Percentiles rank a stretch among this genome's conserved stretches.
Evolutionary conservation across 1,284 basidiomycete species (phyloP).

Genomic region (Papiliotrema terrestris): DNA sequence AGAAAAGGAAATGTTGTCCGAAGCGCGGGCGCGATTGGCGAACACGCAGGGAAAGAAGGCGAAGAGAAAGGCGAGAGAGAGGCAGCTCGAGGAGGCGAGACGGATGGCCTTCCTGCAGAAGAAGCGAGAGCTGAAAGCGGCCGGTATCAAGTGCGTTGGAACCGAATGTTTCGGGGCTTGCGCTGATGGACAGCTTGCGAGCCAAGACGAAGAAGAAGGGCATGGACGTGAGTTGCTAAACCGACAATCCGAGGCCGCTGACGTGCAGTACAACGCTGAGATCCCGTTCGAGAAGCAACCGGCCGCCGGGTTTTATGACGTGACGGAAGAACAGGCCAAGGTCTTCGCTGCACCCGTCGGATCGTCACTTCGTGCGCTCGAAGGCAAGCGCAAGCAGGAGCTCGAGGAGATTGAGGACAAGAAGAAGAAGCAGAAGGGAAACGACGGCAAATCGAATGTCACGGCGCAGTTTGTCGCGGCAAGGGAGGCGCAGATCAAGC

Average conservation of each 20-base stretch:
- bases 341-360: constrained; percentile 84
- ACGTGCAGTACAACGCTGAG: constrained; percentile 83
- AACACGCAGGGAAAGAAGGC: constrained; percentile 99
- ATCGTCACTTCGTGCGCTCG: constrained; percentile 78
- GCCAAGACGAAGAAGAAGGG: constrained; percentile 91
- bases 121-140: constrained; percentile 95
- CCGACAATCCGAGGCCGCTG: constrained; percentile 7
- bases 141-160: constrained; percentile 79
- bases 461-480: constrained; percentile 90
- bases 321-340: constrained; percentile 88
- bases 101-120: constrained; percentile 94
- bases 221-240: constrained; percentile 73
- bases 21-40: constrained; percentile 93
- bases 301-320: constrained; percentile 94
- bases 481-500: constrained; percentile 94
- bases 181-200: constrained; percentile 44
- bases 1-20: constrained; percentile 99
- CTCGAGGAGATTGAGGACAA: constrained; percentile 81
- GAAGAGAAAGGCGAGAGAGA: constrained; percentile 94
- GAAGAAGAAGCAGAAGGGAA: constrained; percentile 68
- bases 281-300: constrained; percentile 98
- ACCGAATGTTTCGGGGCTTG: neutral
- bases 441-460: constrained; percentile 57
- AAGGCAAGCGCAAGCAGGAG: constrained; percentile 77
- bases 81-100: constrained; percentile 92